These are phyloP conservation scores for Hemileccinum hortonii DNA, from an alignment of 1,284 basidiomycete genomes.

Conservation along the genomic window DNA sequence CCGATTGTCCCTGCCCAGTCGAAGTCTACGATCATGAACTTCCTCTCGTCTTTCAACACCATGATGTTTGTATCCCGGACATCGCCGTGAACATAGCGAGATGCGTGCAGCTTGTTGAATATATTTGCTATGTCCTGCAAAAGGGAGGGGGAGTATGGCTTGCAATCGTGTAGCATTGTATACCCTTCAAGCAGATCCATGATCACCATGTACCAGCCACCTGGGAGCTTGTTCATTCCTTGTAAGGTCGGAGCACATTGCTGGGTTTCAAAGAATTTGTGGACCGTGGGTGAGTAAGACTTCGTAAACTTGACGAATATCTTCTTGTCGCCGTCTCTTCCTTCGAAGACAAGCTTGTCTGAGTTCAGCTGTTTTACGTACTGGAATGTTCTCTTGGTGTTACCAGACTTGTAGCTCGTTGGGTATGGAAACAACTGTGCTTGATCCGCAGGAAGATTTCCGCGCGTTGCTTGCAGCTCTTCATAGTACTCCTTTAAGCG, in stretches of 20 bases:
- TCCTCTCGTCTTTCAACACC: not conserved
- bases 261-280: not conserved
- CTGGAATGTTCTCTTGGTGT: not conserved
- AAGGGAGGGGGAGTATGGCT: not conserved
- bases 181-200: not conserved
- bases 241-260: not conserved
- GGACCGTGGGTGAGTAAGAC: not conserved
- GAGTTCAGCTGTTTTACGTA: not conserved
- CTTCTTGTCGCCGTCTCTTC: not conserved
- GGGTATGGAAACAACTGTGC: not conserved
- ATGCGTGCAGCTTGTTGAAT: no score
- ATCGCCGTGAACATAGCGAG: not conserved
- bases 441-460: no score
- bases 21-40: not conserved
- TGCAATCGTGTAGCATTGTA: not conserved
- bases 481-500: not conserved
- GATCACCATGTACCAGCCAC: not conserved
- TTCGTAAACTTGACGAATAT: not conserved
- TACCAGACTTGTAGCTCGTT: not conserved
- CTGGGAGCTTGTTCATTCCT: not conserved
- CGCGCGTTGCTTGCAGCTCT: not conserved
- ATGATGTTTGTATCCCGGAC: not conserved
- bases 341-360: not conserved
- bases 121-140: no score
- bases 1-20: not conserved